phyloP scores from a whole-genome alignment of 208 protist genomes.

The Crithidia acanthocephali region DNA sequence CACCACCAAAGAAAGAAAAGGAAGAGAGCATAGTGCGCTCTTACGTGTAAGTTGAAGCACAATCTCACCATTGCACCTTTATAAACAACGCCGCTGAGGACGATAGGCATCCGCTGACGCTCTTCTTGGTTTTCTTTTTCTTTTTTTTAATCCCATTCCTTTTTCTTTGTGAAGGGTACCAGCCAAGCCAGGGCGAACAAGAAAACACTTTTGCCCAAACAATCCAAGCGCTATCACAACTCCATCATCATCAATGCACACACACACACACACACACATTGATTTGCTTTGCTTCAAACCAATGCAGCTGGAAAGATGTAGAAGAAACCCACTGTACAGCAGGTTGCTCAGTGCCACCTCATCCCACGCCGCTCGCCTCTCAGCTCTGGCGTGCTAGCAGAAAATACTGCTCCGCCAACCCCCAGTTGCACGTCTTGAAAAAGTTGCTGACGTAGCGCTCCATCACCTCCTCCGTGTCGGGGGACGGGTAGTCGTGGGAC shows the following conservation, averaged over 20 bases:
- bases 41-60: too few species aligned
- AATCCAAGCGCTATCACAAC: neutral
- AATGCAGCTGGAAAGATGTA: too few species aligned
- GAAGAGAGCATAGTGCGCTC: neutral
- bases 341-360: too few species aligned
- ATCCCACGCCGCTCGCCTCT: neutral
- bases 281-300: neutral
- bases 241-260: neutral
- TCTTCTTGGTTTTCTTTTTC: too few species aligned
- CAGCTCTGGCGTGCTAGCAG: constrained; percentile 19
- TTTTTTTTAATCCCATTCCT: too few species aligned
- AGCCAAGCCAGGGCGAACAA: neutral
- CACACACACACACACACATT: neutral
- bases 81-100: too few species aligned
- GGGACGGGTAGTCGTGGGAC: constrained; percentile 57
- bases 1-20: neutral
- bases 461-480: constrained; percentile 28
- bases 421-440: constrained; percentile 91
- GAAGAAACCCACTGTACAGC: too few species aligned
- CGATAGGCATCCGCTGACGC: too few species aligned
- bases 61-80: too few species aligned
- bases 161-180: neutral
- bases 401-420: constrained; percentile 70
- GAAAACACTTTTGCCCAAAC: too few species aligned
- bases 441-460: constrained; percentile 83